Evolutionary conservation across 2,329 filamentous ascomycete species (phyloP).

Genomic region (Aspergillus luchuensis): DNA sequence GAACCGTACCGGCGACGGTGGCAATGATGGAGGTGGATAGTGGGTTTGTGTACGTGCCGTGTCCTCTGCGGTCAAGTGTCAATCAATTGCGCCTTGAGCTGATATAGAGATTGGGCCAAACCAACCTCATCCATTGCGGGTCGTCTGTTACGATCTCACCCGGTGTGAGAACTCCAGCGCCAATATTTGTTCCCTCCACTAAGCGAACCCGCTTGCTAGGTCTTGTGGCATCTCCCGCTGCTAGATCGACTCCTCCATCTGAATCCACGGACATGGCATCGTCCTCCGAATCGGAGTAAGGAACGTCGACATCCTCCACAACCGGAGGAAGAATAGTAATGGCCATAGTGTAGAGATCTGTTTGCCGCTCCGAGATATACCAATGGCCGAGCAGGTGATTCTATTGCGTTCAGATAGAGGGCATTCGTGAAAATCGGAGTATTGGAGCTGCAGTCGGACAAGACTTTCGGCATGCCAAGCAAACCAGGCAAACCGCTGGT

Average conservation of each 20-base stretch:
- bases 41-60: slow-evolving; percentile 79
- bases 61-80: slow-evolving; percentile 62
- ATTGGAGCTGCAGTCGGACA: slow-evolving; percentile 12
- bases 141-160: slow-evolving; percentile 87
- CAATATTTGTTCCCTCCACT: slow-evolving; percentile 26
- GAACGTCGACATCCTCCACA: slow-evolving; percentile 35
- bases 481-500: slow-evolving; percentile 24
- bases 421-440: not conserved
- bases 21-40: slow-evolving; percentile 71
- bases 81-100: slow-evolving; percentile 4
- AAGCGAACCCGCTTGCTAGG: slow-evolving; percentile 43
- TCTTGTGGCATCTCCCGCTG: slow-evolving; percentile 31
- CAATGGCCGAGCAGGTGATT: not conserved
- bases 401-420: not conserved
- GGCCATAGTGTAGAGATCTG: slow-evolving; percentile 49
- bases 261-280: slow-evolving; percentile 54
- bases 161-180: slow-evolving; percentile 72
- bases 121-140: slow-evolving; percentile 84
- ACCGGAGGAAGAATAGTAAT: slow-evolving; percentile 61
- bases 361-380: not conserved
- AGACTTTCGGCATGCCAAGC: slow-evolving; percentile 19
- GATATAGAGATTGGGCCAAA: not conserved
- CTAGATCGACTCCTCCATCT: slow-evolving; percentile 43
- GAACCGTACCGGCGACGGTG: slow-evolving; percentile 85
- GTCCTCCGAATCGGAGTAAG: slow-evolving; percentile 45